phyloP scores from a whole-genome alignment of 139 green algal species.

The Dunaliella primolecta region DNA sequence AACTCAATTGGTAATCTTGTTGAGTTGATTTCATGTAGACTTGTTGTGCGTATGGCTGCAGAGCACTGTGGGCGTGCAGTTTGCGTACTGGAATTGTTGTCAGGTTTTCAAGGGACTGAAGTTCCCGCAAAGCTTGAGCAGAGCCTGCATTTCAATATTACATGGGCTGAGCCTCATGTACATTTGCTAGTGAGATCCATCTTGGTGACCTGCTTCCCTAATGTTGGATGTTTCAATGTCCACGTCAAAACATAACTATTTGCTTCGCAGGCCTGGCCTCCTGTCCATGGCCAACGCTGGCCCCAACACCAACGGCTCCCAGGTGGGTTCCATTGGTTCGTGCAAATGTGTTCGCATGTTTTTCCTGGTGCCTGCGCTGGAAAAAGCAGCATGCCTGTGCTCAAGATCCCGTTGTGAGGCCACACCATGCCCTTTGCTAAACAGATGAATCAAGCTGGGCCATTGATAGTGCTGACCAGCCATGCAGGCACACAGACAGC shows the following conservation, averaged over 20 bases:
- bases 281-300: conserved; percentile 81
- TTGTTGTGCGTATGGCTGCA: too few relatives aligned
- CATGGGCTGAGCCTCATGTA: background rate
- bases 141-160: background rate
- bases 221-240: background rate
- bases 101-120: background rate
- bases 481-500: too few relatives aligned
- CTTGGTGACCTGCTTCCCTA: background rate
- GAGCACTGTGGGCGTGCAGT: too few relatives aligned
- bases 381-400: background rate
- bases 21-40: too few relatives aligned
- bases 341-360: background rate
- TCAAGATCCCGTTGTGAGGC: background rate
- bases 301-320: too few relatives aligned
- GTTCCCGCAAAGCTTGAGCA: background rate
- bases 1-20: too few relatives aligned
- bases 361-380: conserved; percentile 3
- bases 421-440: too few relatives aligned
- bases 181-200: background rate
- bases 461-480: too few relatives aligned
- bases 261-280: conserved; percentile 28
- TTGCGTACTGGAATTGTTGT: background rate
- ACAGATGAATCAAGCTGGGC: too few relatives aligned
- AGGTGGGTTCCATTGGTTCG: conserved; percentile 45
- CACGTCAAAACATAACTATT: background rate